Conservation (phyloP, 2,329 filamentous ascomycete species). For the Sporothrix pallida region DNA sequence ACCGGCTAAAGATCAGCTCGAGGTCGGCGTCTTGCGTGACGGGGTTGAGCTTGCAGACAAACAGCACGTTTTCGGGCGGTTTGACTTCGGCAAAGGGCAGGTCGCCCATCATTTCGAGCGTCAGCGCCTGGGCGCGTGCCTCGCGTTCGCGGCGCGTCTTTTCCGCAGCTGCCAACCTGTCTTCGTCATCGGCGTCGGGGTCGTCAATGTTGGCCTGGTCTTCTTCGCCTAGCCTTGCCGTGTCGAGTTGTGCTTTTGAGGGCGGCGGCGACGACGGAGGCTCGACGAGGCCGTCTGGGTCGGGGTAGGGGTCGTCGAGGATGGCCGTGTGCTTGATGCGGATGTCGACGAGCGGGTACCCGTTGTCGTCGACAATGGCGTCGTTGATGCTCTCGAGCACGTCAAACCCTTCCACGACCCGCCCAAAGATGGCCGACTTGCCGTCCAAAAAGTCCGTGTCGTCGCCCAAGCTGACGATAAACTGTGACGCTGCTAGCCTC, state of each 20-base stretch:
- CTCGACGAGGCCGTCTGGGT: slow-evolving; percentile 76
- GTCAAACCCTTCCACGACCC: slow-evolving; percentile 95
- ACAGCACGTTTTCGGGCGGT: slow-evolving; percentile 94
- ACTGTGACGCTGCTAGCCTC: slow-evolving; percentile 86
- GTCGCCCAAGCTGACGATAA: slow-evolving; percentile 88
- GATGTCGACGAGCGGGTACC: slow-evolving; percentile 90
- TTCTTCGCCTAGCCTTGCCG: slow-evolving; percentile 81
- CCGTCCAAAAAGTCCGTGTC: slow-evolving; percentile 89
- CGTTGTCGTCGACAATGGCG: slow-evolving; percentile 83
- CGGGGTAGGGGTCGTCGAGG: slow-evolving; percentile 88
- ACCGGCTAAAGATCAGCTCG: slow-evolving; percentile 94
- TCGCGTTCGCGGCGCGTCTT: slow-evolving; percentile 83
- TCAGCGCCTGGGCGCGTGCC: slow-evolving; percentile 90
- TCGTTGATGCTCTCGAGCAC: slow-evolving; percentile 91
- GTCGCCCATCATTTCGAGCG: slow-evolving; percentile 96
- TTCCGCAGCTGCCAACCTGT: slow-evolving; percentile 69
- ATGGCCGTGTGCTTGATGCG: slow-evolving; percentile 91
- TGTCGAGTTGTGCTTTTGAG: slow-evolving; percentile 83
- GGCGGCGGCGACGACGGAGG: slow-evolving; percentile 82
- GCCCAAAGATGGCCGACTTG: slow-evolving; percentile 93
- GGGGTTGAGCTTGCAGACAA: slow-evolving; percentile 98
- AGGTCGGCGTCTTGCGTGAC: slow-evolving; percentile 95
- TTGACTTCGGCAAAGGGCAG: slow-evolving; percentile 97
- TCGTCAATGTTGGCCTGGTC: slow-evolving; percentile 77
- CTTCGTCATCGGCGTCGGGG: slow-evolving; percentile 68